Base-by-base conservation (phyloP, 2,329 filamentous ascomycete genomes). In the Verticillium nubilum region DNA sequence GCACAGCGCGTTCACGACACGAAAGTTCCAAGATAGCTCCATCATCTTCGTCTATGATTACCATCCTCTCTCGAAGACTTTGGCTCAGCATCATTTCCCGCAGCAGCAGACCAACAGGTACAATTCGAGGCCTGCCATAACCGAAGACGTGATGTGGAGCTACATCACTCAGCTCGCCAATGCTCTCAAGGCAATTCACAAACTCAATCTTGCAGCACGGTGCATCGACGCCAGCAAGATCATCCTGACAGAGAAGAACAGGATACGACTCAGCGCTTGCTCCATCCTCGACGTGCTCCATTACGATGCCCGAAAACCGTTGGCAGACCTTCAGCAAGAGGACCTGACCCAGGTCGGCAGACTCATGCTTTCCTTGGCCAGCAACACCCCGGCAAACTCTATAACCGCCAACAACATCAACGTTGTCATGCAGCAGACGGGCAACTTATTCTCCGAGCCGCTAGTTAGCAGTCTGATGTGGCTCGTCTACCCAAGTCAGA, bases 11-110 rank as follows among this genome's bases (percentile, higher is more conserved):
- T 99, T 99, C 69, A 99, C 95, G 0, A 96, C 92, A 13, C 83
- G 92, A 62, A 91, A 89, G 27, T 99, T 99, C 73, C 91, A 92
- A 59, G 95, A 98, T 72, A 96, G 91, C 74, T 98, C 95, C 3
- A 82, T 99, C 58, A 89, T 99, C 55, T 90, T 99, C 68, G 92
- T 96, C 26, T 95, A 92, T 62, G 92, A 96, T 72, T 99, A 97
- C 69, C 91, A 95, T 68, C 94, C 95, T 1, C 81, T 95, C 23
- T 91, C 94, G 2, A 96, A 95, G 73, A 97, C 94, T 0, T 82
- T 99, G 26, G 86, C 89, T 33, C 94, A 98, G 69, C 86, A 90
- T 67, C 91, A 97, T 68, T 86, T 92, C 63, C 67, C 78, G 25
- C 29, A 64, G 67, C 73, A 74, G 70, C 47, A 42, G 17, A 73